Conservation (phyloP, 805 yeast species). For the Pichia eremophila region DNA sequence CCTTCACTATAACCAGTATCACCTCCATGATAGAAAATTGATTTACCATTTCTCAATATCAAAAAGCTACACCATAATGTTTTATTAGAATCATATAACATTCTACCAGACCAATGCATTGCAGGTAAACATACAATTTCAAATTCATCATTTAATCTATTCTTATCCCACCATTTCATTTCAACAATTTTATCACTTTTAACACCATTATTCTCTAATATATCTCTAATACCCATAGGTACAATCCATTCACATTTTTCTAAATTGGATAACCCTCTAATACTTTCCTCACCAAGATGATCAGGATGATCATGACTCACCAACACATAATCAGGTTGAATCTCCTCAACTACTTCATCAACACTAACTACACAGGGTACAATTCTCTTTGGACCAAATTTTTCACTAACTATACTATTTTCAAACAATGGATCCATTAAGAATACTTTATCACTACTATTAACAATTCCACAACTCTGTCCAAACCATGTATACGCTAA, state of each 20-base stretch:
- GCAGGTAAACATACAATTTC: constrained; percentile 88
- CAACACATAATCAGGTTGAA: constrained; percentile 59
- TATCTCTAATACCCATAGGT: constrained; percentile 66
- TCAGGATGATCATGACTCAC: constrained; percentile 96
- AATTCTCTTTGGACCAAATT: constrained; percentile 79
- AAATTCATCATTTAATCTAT: constrained; percentile 39
- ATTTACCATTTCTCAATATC: constrained; percentile 53
- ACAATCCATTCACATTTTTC: constrained; percentile 73
- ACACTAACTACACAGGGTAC: constrained; percentile 63
- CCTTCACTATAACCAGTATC: constrained; percentile 86
- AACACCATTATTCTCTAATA: constrained; percentile 50
- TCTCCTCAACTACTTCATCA: constrained; percentile 37
- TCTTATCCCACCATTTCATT: constrained; percentile 88
- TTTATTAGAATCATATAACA: constrained; percentile 66
- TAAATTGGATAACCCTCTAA: constrained; percentile 31
- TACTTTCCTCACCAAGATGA: constrained; percentile 66
- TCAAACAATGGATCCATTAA: constrained; percentile 80
- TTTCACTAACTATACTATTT: constrained; percentile 50
- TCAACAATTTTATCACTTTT: constrained; percentile 46
- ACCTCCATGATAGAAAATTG: constrained; percentile 84
- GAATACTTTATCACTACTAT: constrained; percentile 36
- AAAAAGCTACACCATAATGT: constrained; percentile 88
- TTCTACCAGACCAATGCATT: constrained; percentile 94
- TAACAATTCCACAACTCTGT: constrained; percentile 75
- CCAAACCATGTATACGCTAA: constrained; percentile 85